Percentiles rank a stretch among this genome's conserved stretches.
These are phyloP conservation scores for Scortechinia acanthostroma DNA, from an alignment of 2,329 filamentous ascomycete species.

Conservation along the genomic window DNA sequence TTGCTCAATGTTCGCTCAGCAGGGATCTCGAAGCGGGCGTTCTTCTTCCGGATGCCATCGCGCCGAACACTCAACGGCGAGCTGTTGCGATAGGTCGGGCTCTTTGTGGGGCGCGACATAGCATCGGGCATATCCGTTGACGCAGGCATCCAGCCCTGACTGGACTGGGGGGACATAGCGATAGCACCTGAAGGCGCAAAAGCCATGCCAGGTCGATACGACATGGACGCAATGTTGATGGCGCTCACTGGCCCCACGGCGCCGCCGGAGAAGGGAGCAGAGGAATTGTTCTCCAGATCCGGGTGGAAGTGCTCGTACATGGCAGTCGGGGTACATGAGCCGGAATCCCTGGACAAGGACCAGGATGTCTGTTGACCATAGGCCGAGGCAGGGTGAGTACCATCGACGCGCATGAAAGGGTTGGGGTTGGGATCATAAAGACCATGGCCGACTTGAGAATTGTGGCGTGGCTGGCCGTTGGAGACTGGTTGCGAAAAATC, in stretches of 20 bases:
- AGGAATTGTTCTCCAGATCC: constrained; percentile 40
- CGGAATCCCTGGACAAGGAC: constrained; percentile 59
- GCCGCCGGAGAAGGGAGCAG: constrained; percentile 39
- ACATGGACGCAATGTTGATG: neutral
- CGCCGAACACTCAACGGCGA: constrained; percentile 66
- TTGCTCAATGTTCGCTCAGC: constrained; percentile 87
- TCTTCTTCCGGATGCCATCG: constrained; percentile 97
- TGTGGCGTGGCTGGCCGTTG: neutral
- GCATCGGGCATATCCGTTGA: constrained; percentile 47
- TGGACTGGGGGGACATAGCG: constrained; percentile 5
- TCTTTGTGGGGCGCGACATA: constrained; percentile 38
- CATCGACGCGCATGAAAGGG: constrained; percentile 61
- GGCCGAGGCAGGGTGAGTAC: constrained; percentile 28
- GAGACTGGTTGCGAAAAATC: neutral
- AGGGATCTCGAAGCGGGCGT: constrained; percentile 93
- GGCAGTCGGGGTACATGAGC: constrained; percentile 68
- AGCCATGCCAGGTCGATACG: constrained; percentile 4
- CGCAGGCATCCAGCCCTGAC: constrained; percentile 19
- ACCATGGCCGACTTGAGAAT: neutral
- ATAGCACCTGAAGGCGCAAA: constrained; percentile 4
- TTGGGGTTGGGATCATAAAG: constrained; percentile 21
- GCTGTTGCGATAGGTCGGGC: constrained; percentile 64
- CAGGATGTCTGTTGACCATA: constrained; percentile 39
- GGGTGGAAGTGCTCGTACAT: constrained; percentile 56
- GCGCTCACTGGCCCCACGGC: constrained; percentile 32